These are phyloP conservation scores for Fraxinus platypoda DNA, from an alignment of 305 asterid genomes.

Conservation along the genomic window DNA sequence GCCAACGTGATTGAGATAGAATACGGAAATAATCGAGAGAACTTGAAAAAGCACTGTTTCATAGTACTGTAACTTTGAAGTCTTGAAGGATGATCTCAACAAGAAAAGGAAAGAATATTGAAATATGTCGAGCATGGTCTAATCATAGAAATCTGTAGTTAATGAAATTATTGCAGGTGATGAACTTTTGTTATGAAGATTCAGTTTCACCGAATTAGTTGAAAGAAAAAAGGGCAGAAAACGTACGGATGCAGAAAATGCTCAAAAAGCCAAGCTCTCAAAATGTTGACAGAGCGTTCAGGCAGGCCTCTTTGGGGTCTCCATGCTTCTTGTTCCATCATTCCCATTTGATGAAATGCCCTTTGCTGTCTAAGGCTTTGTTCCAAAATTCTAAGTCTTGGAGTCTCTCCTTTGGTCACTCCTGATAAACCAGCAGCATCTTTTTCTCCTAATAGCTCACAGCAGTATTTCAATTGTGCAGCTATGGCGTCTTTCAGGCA, in stretches of 20 bases:
- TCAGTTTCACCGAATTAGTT: not conserved
- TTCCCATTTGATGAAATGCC: constrained; percentile 89
- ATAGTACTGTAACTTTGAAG: not conserved
- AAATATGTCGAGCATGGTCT: constrained; percentile 29
- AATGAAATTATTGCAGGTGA: constrained; percentile 25
- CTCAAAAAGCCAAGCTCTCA: constrained; percentile 97
- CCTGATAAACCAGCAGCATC: constrained; percentile 60
- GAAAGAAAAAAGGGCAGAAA: constrained; percentile 11
- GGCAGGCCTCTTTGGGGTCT: constrained; percentile 95
- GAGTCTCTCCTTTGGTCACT: constrained; percentile 91
- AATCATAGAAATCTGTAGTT: constrained; percentile 55
- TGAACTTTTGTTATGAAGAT: constrained; percentile 23
- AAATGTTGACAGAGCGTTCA: constrained; percentile 84
- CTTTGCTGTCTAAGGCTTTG: constrained; percentile 83
- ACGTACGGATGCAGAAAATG: constrained; percentile 98
- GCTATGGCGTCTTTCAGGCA: constrained; percentile 85
- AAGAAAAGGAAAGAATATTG: constrained; percentile 24
- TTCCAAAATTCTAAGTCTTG: constrained; percentile 72
- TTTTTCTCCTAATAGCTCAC: constrained; percentile 79
- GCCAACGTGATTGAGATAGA: not conserved
- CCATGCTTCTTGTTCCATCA: constrained; percentile 99
- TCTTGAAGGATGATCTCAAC: constrained; percentile 7
- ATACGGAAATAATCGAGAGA: not conserved
- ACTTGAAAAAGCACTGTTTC: not conserved
- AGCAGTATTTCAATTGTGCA: constrained; percentile 63